Percentiles rank a stretch among this genome's conserved stretches.
phyloP scores from a whole-genome alignment of 129 eudicot genomes.

The Daucus carota region DH1_v3.0 NC_030385.2:46948501-46949000 shows the following conservation, averaged over 20 bases:
- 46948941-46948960: constrained; percentile 96
- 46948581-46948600: not conserved
- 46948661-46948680: too few relatives aligned
- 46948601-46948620: not conserved
- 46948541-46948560: constrained; percentile 96
- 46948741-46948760: too few relatives aligned
- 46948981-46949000: constrained; percentile 27
- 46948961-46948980: constrained; percentile 66
- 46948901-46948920: constrained; percentile 90
- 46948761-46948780: not conserved
- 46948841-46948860: not conserved
- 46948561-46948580: constrained; percentile 85
- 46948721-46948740: not conserved
- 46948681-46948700: not conserved
- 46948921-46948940: constrained; percentile 85
- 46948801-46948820: too few relatives aligned
- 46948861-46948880: constrained; percentile 11
- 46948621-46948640: not conserved
- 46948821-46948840: not conserved
- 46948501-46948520: constrained; percentile 92
- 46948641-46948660: not conserved
- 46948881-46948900: constrained; percentile 97
- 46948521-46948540: constrained; percentile 99
- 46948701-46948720: not conserved
- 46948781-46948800: too few relatives aligned